Evolutionary conservation across 176 grass and related monocot genomes (phyloP).

Genomic region (Lolium multiflorum): DNA sequence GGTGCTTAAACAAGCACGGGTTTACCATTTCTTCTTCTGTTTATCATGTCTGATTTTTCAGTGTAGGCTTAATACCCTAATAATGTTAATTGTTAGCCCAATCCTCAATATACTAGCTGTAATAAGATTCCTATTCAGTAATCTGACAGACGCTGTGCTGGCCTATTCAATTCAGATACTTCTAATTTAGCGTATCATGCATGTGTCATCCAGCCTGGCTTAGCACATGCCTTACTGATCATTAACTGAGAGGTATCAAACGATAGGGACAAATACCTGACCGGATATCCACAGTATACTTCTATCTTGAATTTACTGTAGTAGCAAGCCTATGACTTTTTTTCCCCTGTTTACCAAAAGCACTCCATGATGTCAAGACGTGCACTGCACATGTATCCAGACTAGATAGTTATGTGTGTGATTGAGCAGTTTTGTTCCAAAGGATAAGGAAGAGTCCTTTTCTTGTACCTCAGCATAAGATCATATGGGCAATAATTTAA

Average conservation of each 20-base stretch:
- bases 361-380: too few relatives aligned
- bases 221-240: constrained; percentile 23
- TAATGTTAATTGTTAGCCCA: background rate
- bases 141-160: background rate
- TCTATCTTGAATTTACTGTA: too few relatives aligned
- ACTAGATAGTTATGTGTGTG: background rate
- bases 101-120: background rate
- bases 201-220: background rate
- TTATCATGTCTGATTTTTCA: background rate
- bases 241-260: background rate
- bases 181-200: background rate
- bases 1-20: background rate
- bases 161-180: background rate
- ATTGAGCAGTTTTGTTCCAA: background rate
- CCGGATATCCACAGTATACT: background rate
- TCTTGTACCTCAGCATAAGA: background rate
- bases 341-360: too few relatives aligned
- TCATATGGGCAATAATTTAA: constrained; percentile 31
- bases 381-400: too few relatives aligned
- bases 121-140: background rate
- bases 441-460: constrained; percentile 12
- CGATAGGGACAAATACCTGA: background rate
- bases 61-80: background rate
- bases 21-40: background rate
- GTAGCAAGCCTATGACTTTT: too few relatives aligned